Evolutionary conservation across 208 protist genomes (phyloP).

Genomic region (Tritrichomonas musculus): DNA sequence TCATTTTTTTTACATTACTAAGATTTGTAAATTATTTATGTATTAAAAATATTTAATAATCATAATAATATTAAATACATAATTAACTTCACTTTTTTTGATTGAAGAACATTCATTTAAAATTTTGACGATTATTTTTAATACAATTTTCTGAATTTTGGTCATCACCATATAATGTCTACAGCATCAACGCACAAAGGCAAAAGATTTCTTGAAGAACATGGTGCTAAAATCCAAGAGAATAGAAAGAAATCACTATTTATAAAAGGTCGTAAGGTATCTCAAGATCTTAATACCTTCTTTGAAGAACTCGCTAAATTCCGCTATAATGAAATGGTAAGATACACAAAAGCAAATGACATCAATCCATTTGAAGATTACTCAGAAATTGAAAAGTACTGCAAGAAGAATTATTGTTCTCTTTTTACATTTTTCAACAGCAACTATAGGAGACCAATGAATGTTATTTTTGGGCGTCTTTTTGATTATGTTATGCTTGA

Average conservation of each 20-base stretch:
- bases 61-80: too few species aligned
- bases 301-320: not conserved
- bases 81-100: too few species aligned
- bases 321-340: not conserved
- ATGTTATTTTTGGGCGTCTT: not conserved
- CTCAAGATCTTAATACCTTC: not conserved
- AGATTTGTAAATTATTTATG: too few species aligned
- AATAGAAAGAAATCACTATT: slow-evolving; percentile 21
- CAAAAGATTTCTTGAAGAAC: not conserved
- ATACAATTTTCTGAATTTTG: too few species aligned
- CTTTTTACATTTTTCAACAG: not conserved
- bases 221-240: not conserved
- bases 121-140: too few species aligned
- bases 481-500: not conserved
- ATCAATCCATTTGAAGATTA: not conserved
- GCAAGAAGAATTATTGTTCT: not conserved
- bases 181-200: not conserved
- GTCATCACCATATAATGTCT: not conserved
- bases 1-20: too few species aligned
- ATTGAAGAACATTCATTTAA: too few species aligned
- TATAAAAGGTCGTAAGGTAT: not conserved
- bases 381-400: not conserved
- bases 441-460: not conserved
- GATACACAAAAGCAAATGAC: not conserved
- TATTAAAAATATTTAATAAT: too few species aligned